A percentile compares a stretch with the other conserved stretches of the same genome.
Conservation (phyloP, 2,329 filamentous ascomycete species). For the Macrophomina phaseolina region DNA sequence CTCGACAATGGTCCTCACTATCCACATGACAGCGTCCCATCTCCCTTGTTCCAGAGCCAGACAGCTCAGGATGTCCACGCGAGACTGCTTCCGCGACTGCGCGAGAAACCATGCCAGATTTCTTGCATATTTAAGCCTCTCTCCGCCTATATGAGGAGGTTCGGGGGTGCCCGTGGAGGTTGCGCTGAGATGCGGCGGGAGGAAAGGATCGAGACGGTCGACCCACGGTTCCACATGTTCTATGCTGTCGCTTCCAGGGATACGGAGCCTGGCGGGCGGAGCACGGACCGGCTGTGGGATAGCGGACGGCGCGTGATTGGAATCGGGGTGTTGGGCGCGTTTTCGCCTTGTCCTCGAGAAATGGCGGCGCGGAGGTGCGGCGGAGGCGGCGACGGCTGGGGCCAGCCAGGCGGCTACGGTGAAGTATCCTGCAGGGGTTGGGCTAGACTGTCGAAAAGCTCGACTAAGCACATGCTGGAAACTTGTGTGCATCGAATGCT, state of each 20-base stretch:
- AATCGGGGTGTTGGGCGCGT: slow-evolving; percentile 8
- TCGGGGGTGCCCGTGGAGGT: slow-evolving; percentile 24
- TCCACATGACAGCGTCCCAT: slow-evolving; percentile 54
- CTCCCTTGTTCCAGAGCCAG: slow-evolving; percentile 47
- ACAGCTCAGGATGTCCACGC: slow-evolving; percentile 46
- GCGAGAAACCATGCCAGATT: slow-evolving; percentile 36
- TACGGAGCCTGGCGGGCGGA: not conserved
- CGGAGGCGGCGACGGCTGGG: slow-evolving; percentile 34
- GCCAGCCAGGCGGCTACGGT: slow-evolving; percentile 43
- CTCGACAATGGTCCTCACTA: slow-evolving; percentile 51
- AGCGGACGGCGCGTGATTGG: not conserved
- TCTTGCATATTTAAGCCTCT: slow-evolving; percentile 26
- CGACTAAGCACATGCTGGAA: slow-evolving; percentile 44
- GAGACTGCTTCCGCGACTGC: slow-evolving; percentile 31
- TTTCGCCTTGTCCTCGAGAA: slow-evolving; percentile 36
- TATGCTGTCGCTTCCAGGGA: not conserved
- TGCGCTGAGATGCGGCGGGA: slow-evolving; percentile 43
- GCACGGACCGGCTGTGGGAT: not conserved
- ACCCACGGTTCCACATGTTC: slow-evolving; percentile 42
- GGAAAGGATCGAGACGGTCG: slow-evolving; percentile 41
- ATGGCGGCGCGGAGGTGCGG: slow-evolving; percentile 34
- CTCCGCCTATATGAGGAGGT: slow-evolving; percentile 27
- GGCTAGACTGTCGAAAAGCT: slow-evolving; percentile 40
- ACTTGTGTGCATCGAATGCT: slow-evolving; percentile 45
- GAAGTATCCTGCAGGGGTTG: slow-evolving; percentile 33